Evolutionary conservation across 192 early-diverging fungal species (phyloP).

Genomic region (Backusella tarrabulga): DNA sequence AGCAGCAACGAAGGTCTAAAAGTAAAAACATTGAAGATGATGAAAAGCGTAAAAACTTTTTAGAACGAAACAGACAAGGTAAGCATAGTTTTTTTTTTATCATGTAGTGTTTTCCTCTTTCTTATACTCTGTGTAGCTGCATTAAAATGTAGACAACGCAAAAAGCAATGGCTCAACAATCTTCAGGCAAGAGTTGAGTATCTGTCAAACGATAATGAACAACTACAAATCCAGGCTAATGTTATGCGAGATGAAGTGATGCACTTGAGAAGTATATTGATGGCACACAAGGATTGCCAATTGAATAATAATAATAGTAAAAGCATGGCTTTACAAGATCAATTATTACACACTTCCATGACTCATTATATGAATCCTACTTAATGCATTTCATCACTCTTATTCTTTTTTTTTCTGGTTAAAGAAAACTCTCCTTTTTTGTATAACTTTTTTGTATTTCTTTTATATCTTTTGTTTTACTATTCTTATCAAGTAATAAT

Average conservation of each 20-base stretch:
- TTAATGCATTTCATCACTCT: not conserved
- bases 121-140: constrained; percentile 55
- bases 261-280: constrained; percentile 71
- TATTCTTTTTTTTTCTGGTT: not conserved
- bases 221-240: constrained; percentile 55
- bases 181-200: constrained; percentile 69
- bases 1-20: not conserved
- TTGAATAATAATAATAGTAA: constrained; percentile 53
- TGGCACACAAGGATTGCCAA: constrained; percentile 77
- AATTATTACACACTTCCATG: not conserved
- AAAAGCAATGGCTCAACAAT: constrained; percentile 87
- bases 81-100: not conserved
- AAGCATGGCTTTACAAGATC: not conserved
- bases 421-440: not conserved
- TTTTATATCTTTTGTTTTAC: not conserved
- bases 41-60: constrained; percentile 75
- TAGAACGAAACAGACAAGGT: constrained; percentile 89
- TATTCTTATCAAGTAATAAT: not conserved
- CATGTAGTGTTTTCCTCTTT: constrained; percentile 4
- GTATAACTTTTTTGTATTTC: constrained; percentile 5
- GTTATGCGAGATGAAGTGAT: constrained; percentile 70
- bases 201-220: constrained; percentile 66
- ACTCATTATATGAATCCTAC: not conserved
- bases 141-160: constrained; percentile 88
- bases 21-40: constrained; percentile 40